These are phyloP conservation scores for Ulota crispa DNA, from an alignment of 225 moss, liverwort and hornwort species.

Conservation along the genomic window DNA sequence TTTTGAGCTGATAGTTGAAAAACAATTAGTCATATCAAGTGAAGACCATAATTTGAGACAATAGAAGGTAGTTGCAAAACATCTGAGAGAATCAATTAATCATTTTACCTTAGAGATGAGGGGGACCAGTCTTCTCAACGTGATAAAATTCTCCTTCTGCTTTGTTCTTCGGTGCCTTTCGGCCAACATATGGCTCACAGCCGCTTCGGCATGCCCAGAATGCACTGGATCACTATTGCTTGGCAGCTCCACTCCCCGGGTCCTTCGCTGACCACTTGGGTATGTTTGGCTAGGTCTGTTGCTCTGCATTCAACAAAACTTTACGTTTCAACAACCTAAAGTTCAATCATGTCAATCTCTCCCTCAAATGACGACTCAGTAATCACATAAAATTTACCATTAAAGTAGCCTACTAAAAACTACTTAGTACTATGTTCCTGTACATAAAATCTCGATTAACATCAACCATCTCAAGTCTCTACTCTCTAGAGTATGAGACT, in stretches of 20 bases:
- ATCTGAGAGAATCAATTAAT: not conserved
- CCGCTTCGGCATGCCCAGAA: slow-evolving; percentile 67
- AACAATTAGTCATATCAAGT: too few relatives aligned
- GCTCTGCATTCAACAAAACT: not conserved
- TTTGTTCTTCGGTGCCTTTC: slow-evolving; percentile 67
- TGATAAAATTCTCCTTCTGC: slow-evolving; percentile 69
- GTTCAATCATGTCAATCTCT: not conserved
- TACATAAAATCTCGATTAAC: not conserved
- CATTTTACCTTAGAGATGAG: slow-evolving; percentile 67
- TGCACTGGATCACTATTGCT: slow-evolving; percentile 2
- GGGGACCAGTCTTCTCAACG: slow-evolving; percentile 65
- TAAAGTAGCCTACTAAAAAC: too few relatives aligned
- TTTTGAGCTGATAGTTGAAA: not conserved
- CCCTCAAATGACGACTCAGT: not conserved
- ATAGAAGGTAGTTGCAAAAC: not conserved
- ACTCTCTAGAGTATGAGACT: too few relatives aligned
- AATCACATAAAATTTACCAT: too few relatives aligned
- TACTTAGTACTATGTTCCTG: not conserved
- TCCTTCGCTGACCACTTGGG: not conserved
- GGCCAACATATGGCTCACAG: slow-evolving; percentile 74
- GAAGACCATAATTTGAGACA: not conserved
- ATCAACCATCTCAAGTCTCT: not conserved
- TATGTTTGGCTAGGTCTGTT: not conserved
- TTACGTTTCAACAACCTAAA: not conserved
- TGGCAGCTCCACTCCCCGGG: not conserved